Evolutionary conservation across 2,329 filamentous ascomycete species (phyloP).

Genomic region (Aspergillus japonicus): DNA sequence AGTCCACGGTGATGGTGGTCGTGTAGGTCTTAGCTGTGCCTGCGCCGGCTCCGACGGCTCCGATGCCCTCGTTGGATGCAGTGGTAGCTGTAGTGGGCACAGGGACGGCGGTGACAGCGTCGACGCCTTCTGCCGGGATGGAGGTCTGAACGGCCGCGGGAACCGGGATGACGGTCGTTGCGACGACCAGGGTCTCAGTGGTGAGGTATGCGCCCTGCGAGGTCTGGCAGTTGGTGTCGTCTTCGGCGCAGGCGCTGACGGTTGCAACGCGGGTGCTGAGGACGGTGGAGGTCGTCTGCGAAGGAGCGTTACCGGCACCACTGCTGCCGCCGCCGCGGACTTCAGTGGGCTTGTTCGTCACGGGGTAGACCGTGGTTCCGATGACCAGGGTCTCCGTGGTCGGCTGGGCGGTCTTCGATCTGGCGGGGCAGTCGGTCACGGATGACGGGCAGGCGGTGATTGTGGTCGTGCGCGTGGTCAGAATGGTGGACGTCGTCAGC

Average conservation of each 20-base stretch:
- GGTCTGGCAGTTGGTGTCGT: neutral
- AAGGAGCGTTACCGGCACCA: neutral
- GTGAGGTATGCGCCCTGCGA: neutral
- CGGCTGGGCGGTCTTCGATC: constrained; percentile 14
- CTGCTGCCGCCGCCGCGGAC: no score
- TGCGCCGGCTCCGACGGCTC: no score
- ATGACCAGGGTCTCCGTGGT: constrained; percentile 25
- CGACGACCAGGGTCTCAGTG: neutral
- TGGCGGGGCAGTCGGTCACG: constrained; percentile 28
- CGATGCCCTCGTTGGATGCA: neutral
- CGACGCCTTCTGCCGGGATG: neutral
- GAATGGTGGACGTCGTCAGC: constrained; percentile 26
- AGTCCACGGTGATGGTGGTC: constrained; percentile 14
- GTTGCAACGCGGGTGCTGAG: neutral
- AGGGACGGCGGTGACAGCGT: neutral
- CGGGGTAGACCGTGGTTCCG: constrained; percentile 27
- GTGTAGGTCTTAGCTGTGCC: neutral
- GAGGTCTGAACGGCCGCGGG: neutral
- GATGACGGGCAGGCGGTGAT: constrained; percentile 27
- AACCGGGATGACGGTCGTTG: neutral
- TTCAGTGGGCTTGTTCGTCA: constrained; percentile 2
- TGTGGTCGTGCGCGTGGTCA: constrained; percentile 23
- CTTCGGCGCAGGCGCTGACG: neutral
- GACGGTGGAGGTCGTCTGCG: neutral
- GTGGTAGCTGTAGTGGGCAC: neutral